phyloP scores from a whole-genome alignment of 768 basidiomycete species.

The Phaeotremella fagi region DNA sequence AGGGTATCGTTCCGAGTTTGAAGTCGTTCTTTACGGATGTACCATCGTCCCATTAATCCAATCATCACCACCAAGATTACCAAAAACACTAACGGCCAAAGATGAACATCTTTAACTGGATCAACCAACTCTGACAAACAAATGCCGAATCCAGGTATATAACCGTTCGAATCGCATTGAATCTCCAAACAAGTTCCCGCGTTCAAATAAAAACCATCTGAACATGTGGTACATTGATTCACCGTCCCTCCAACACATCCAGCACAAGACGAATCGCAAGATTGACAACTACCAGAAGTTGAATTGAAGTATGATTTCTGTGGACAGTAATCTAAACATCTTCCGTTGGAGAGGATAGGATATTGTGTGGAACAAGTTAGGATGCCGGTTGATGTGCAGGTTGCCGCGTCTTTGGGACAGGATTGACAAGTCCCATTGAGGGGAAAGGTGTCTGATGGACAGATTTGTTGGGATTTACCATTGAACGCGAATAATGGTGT shows the following conservation, averaged over 20 bases:
- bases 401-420: slow-evolving; percentile 37
- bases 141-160: slow-evolving; percentile 19
- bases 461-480: slow-evolving; percentile 29
- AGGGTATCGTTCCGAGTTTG: slow-evolving; percentile 26
- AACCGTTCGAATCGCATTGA: slow-evolving; percentile 17
- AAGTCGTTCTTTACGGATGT: slow-evolving; percentile 24
- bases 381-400: slow-evolving; percentile 29
- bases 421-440: slow-evolving; percentile 31
- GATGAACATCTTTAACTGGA: slow-evolving; percentile 7
- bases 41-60: slow-evolving; percentile 20
- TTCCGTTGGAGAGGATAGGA: slow-evolving; percentile 32
- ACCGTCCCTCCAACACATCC: slow-evolving; percentile 23
- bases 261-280: slow-evolving; percentile 33
- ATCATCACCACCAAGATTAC: slow-evolving; percentile 9
- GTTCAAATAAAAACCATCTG: slow-evolving; percentile 26
- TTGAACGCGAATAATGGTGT: slow-evolving; percentile 14
- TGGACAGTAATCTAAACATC: slow-evolving; percentile 35
- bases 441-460: slow-evolving; percentile 27
- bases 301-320: slow-evolving; percentile 28
- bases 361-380: slow-evolving; percentile 25
- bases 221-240: slow-evolving; percentile 34
- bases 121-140: slow-evolving; percentile 21
- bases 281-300: slow-evolving; percentile 17
- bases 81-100: slow-evolving; percentile 22
- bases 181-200: slow-evolving; percentile 27